Conservation (phyloP, 805 yeast genomes). For the Schizosaccharomyces pombe region DNA sequence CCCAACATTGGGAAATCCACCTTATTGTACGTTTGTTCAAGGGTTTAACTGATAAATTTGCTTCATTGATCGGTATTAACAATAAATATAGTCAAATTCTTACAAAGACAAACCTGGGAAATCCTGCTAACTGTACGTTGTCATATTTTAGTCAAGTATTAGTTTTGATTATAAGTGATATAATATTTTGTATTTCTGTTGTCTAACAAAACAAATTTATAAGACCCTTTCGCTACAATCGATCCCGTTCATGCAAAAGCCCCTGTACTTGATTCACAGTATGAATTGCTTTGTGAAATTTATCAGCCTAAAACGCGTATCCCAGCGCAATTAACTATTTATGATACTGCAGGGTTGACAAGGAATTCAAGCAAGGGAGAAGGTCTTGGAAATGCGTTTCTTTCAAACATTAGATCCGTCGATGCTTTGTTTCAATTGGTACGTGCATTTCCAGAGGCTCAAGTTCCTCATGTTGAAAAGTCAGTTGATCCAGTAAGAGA, state of each 20-base stretch:
- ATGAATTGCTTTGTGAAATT: constrained; percentile 48
- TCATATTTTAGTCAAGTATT: too few species aligned
- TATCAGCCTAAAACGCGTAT: constrained; percentile 44
- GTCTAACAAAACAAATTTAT: too few species aligned
- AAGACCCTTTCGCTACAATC: constrained; percentile 76
- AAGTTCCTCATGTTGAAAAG: constrained; percentile 88
- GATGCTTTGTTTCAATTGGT: constrained; percentile 96
- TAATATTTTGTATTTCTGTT: too few species aligned
- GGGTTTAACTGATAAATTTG: too few species aligned
- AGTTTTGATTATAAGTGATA: too few species aligned
- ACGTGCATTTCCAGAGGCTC: constrained; percentile 92
- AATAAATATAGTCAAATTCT: constrained; percentile 14
- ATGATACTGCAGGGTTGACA: constrained; percentile 93
- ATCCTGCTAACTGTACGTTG: constrained; percentile 71
- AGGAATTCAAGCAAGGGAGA: constrained; percentile 57
- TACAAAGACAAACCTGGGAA: constrained; percentile 77
- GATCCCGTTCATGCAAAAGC: constrained; percentile 97
- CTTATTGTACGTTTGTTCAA: constrained; percentile 57
- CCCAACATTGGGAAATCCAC: constrained; percentile 89
- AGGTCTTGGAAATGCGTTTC: constrained; percentile 84
- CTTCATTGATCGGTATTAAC: too few species aligned
- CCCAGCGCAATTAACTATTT: constrained; percentile 80
- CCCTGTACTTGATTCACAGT: constrained; percentile 71
- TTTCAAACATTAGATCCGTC: constrained; percentile 87
- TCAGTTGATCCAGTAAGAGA: constrained; percentile 91